Percentiles rank a stretch among this genome's conserved stretches.
These are phyloP conservation scores for Kurtzmaniella natalensis DNA, from an alignment of 1,139 yeast species.

Conservation along the genomic window DNA sequence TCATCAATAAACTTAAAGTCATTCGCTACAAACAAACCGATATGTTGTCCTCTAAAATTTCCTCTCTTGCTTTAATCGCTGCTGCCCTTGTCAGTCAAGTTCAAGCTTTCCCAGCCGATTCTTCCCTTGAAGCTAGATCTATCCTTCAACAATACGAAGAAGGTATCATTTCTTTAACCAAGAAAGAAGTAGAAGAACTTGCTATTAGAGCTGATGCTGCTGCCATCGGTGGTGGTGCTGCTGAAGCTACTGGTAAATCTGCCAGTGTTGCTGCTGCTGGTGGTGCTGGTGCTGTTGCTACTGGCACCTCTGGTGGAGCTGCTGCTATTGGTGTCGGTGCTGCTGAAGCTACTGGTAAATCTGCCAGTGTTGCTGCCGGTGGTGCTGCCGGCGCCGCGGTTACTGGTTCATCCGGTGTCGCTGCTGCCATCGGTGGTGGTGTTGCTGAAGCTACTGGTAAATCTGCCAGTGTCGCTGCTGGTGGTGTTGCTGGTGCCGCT, in stretches of 20 bases:
- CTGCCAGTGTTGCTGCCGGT: neutral
- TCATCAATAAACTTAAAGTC: neutral
- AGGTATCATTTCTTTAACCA: neutral
- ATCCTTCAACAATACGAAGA: neutral
- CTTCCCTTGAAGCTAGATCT: conserved; percentile 1
- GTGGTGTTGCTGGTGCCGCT: neutral
- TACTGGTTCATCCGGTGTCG: too few species aligned
- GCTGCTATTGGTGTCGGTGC: neutral
- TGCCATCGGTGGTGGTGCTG: neutral
- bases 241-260: neutral
- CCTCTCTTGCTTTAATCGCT: neutral
- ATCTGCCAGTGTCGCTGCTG: too few species aligned
- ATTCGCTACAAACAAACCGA: neutral
- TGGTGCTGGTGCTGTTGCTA: neutral
- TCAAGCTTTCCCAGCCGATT: conserved; percentile 1
- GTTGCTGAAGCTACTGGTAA: too few species aligned
- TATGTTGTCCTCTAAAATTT: neutral
- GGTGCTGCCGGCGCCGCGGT: conserved; percentile 1
- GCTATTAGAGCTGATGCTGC: neutral
- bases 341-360: neutral
- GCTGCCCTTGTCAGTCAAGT: conserved; percentile 1
- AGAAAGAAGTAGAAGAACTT: conserved; percentile 1
- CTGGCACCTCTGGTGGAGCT: neutral
- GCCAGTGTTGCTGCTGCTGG: neutral
- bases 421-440: neutral